Conservation (phyloP, 2,329 filamentous ascomycete species). For the Harringtonia aguacate region DNA sequence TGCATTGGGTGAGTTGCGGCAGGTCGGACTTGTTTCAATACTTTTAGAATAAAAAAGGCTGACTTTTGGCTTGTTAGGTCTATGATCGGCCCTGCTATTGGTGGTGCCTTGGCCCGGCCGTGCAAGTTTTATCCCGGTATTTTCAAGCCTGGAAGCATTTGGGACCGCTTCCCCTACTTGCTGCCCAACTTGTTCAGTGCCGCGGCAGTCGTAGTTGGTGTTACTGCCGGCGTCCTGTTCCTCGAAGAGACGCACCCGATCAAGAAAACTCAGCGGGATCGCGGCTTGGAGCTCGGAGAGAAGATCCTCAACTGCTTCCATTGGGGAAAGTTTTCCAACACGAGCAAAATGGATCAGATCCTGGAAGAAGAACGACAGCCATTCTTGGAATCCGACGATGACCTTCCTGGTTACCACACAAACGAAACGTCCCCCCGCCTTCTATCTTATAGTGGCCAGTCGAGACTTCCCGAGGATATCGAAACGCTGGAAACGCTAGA, state of each 20-base stretch:
- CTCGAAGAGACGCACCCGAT: slow-evolving; percentile 88
- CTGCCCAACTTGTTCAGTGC: slow-evolving; percentile 88
- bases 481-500: slow-evolving; percentile 17
- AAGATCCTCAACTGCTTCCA: slow-evolving; percentile 46
- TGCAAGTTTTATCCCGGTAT: slow-evolving; percentile 68
- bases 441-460: slow-evolving; percentile 8
- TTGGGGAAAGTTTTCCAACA: slow-evolving; percentile 13
- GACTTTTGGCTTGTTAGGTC: slow-evolving; percentile 44
- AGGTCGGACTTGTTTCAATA: not conserved
- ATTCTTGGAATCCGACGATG: slow-evolving; percentile 51
- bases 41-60: too few relatives aligned
- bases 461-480: slow-evolving; percentile 16
- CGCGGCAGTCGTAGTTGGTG: slow-evolving; percentile 62
- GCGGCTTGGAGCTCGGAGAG: slow-evolving; percentile 65
- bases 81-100: slow-evolving; percentile 84
- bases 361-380: slow-evolving; percentile 44
- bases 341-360: slow-evolving; percentile 18
- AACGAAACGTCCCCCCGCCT: slow-evolving; percentile 28
- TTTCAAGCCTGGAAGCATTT: slow-evolving; percentile 65
- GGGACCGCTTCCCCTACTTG: slow-evolving; percentile 81
- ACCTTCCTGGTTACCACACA: slow-evolving; percentile 58
- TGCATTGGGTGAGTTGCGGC: slow-evolving; percentile 62
- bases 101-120: slow-evolving; percentile 79
- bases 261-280: slow-evolving; percentile 66
- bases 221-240: slow-evolving; percentile 72